Evolutionary conservation across 2,329 filamentous ascomycete genomes (phyloP), one percentile per base, ranked within the genome.

Genomic region (Pyrenochaeta sp.): DNA sequence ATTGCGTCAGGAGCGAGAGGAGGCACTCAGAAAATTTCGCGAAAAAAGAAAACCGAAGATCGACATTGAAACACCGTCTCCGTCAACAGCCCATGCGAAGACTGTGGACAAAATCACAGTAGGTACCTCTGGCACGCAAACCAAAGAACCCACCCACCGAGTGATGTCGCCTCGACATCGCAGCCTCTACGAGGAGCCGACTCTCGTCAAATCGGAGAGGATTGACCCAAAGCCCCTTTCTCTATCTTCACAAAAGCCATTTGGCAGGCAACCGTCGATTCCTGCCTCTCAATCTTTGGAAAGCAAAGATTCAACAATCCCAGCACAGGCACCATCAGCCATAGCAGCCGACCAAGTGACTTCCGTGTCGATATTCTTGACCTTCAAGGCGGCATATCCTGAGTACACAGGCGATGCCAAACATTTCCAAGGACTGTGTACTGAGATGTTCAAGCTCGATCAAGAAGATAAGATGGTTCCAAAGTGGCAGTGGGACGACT

Each of bases 401-500:
- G 62, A 66, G n/a, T 73, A 72, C 27, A 59, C 41, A 6, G 71
- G 65, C 1, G 50, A 60, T 24, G 22, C 20, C 5, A 61, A 59
- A 9, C 68, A 72, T 27, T 73, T 73, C 44, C 15, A 48, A n/a
- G 55, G 48, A 2, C 54, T 58, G 27, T 72, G 68, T 38, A 48
- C 38, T 10, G 46, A 61, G 23, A 65, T 72, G 13, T 41, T 60
- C 14, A 34, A 52, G 15, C 52, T 72, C 6, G 61, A 68, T 11
- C 17, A 38, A 8, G 53, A 64, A 23, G 65, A 67, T 18, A 65
- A 57, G 24, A 67, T 68, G 62, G 58, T 68, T 10, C 63, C 69
- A 1, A 70, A 63, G 27, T 71, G 58, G 50, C 63, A 67, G 24
- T 73, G 71, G 71, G 71, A 73, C 35, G 70, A 73, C 32, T 73